Evolutionary conservation across 1,139 yeast genomes (phyloP).

Genomic region (Magnusiomyces suaveolens): DNA sequence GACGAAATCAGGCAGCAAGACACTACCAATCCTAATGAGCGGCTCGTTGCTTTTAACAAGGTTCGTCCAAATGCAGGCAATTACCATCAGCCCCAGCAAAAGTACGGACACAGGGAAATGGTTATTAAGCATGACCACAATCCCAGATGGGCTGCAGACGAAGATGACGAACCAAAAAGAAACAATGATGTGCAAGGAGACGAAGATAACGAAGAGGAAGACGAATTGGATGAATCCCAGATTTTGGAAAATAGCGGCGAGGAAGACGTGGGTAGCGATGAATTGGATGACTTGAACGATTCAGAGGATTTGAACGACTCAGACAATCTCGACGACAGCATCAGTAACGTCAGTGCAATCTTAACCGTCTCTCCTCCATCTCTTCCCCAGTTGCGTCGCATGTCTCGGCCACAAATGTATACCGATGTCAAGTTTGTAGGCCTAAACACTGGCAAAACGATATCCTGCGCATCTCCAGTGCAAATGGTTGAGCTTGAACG

Average conservation of each 20-base stretch:
- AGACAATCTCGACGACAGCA: slow-evolving; percentile 20
- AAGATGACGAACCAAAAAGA: slow-evolving; percentile 1
- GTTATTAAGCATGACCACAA: slow-evolving; percentile 40
- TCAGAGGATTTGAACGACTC: slow-evolving; percentile 17
- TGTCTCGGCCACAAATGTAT: slow-evolving; percentile 12
- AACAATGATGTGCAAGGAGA: slow-evolving; percentile 1
- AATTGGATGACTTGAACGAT: slow-evolving; percentile 27
- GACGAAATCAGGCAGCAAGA: slow-evolving; percentile 65
- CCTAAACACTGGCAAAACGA: slow-evolving; percentile 18
- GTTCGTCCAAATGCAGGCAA: slow-evolving; percentile 14
- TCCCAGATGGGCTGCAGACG: slow-evolving; percentile 11
- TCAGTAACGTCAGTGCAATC: slow-evolving; percentile 6
- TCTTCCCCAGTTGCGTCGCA: slow-evolving; percentile 11
- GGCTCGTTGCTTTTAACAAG: slow-evolving; percentile 72
- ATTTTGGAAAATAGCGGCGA: slow-evolving; percentile 28
- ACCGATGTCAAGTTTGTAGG: slow-evolving; percentile 14
- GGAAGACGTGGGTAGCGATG: slow-evolving; percentile 29
- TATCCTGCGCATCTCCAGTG: slow-evolving; percentile 66
- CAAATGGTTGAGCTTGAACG: slow-evolving; percentile 76
- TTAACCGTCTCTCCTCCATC: slow-evolving; percentile 9
- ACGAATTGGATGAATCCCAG: slow-evolving; percentile 27
- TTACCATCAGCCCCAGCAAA: slow-evolving; percentile 19
- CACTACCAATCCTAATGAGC: slow-evolving; percentile 46
- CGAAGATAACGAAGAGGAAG: slow-evolving; percentile 31
- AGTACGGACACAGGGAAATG: slow-evolving; percentile 67